Base-by-base conservation (phyloP, 495 filamentous ascomycete species). In the Podospora bellae-mahoneyi region DNA sequence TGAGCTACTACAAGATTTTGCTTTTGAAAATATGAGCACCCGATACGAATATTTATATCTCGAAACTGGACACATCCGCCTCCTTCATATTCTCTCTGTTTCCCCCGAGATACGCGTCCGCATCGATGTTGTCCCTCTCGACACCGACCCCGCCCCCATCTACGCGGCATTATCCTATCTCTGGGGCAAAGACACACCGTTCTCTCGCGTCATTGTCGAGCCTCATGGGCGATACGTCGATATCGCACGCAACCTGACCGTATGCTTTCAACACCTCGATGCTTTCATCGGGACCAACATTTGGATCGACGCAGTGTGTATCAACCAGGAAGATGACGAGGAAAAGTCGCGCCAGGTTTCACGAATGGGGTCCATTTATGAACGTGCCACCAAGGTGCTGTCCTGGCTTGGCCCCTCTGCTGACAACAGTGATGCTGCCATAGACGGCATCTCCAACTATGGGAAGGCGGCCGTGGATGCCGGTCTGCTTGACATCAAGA, bases 81-180 rank as follows among this genome's bases (percentile, higher is more conserved):
- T 66, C n/a, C 27, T 66, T 6, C 64, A 61, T 26, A 60, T 66
- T 28, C n/a, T 66, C 28, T 61, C 64, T n/a, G 44, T 60, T 13
- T 23, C 54, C 20, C 64, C 64, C 7, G 54, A 60, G 28, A 60
- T 66, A 54, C 64, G 55, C 30, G 18, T 60, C 64, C 9, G 39
- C 6, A 13, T 66, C 9, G 54, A 66, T 9, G 64, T 66, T 18
- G 64, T 66, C 27, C n/a, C 64, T 60, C 64, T 66, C 3, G 55
- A 48, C 39, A 10, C 39, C 39, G 13, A 48, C 39, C 39, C 39
- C 39, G 13, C 39, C 19, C 30, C 60, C 20, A 60, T 10, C 10
- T 66, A 66, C 64, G 16, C 19, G 23, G 64, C 64, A 7, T 27
- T 66, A 13, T 66, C 64, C 0, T 66, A 66, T 30, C 5, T 66